Base-by-base conservation (phyloP, 2,329 filamentous ascomycete species). In the Botrytis pseudocinerea region DNA sequence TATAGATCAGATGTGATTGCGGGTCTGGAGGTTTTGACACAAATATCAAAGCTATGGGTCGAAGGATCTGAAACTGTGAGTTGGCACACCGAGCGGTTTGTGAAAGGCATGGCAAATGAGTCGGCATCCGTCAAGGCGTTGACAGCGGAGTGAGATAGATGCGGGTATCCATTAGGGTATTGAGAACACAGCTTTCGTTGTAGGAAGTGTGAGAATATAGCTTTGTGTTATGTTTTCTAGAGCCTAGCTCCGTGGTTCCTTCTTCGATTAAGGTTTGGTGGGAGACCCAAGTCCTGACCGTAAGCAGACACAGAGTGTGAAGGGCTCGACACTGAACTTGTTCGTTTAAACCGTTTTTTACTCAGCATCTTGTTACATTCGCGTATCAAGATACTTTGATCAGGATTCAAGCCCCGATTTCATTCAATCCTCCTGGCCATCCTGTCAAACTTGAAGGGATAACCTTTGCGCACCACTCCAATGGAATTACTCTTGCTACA, bases 51-150 rank as follows among this genome's bases (percentile, higher is more conserved):
- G 48, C 35, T 10, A 68, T 68, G 48, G 48, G 42, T 32, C 48
- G 16, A n/a, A 57, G 65, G 25, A 68, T 68, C 48, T 57, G 65
- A 57, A 68, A 68, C 65, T 57, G 48, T 68, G 48, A 57, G 35
- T 40, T 68, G 48, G 35, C 48, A 57, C 48, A 57, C 48, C n/a
- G 9, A 57, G 46, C 65, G 48, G 48, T 42, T 42, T 28, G 65
- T 68, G 48, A 68, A 44, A 68, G 38, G 32, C 65, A 40, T 68
- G 65, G 48, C n/a, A 57, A 68, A 42, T 68, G 35, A 57, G 65
- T 68, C 40, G 48, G 65, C 42, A 57, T 68, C 48, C 65, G 65
- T 40, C 8, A 57, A 57, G 46, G 65, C 38, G 25, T 57, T 68
- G 65, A 68, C 65, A 68, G 65, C 65, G 9, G 65, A 42, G 65